These are phyloP conservation scores for Vigna hirtella DNA, from an alignment of 306 rosid species.

Conservation along the genomic window DNA sequence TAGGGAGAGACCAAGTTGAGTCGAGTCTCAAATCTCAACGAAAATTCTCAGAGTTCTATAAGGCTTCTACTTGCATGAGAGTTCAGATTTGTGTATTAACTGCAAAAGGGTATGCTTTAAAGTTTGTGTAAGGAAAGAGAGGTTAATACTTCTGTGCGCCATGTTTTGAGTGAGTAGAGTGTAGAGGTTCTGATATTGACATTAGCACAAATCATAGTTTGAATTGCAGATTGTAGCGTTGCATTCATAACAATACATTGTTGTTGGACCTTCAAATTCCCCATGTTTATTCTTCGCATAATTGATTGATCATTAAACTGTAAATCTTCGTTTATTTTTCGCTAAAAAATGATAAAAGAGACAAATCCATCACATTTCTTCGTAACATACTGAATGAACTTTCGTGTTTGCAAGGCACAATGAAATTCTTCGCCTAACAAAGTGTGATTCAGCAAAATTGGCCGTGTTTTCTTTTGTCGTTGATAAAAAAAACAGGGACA, in stretches of 20 bases:
- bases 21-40: slow-evolving; percentile 20
- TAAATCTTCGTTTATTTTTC: background rate
- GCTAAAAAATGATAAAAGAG: background rate
- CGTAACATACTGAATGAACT: background rate
- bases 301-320: background rate
- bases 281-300: background rate
- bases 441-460: background rate
- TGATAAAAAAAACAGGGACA: background rate
- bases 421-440: background rate
- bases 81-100: slow-evolving; percentile 28
- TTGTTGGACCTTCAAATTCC: background rate
- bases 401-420: background rate
- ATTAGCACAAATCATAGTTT: slow-evolving; percentile 18
- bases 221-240: slow-evolving; percentile 30
- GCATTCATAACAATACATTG: slow-evolving; percentile 22
- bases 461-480: background rate
- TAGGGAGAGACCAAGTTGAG: slow-evolving; percentile 66
- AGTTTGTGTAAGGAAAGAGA: slow-evolving; percentile 1
- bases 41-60: slow-evolving; percentile 34
- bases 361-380: background rate
- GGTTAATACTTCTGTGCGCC: slow-evolving; percentile 6
- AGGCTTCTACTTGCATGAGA: slow-evolving; percentile 37
- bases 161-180: background rate
- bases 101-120: slow-evolving; percentile 25
- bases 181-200: slow-evolving; percentile 27